Percentiles rank a stretch among this genome's conserved stretches.
These are phyloP conservation scores for Trametes meyenii DNA, from an alignment of 768 basidiomycete species.

Conservation along the genomic window DNA sequence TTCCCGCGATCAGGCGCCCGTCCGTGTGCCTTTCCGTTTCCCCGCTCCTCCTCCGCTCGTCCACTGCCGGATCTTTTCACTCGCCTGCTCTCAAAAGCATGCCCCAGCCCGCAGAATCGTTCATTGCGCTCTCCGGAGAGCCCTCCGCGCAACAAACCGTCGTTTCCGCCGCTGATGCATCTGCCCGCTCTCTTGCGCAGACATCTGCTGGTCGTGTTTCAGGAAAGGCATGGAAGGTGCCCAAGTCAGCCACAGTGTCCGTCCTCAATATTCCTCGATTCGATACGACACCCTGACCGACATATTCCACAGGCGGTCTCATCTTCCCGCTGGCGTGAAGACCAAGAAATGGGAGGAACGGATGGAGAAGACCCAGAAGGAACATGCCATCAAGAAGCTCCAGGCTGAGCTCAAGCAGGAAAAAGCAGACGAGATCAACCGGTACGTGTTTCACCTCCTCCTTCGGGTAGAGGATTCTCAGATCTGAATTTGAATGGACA, in stretches of 20 bases:
- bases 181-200: slow-evolving; percentile 42
- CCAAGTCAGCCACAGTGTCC: slow-evolving; percentile 54
- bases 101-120: slow-evolving; percentile 1
- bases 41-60: slow-evolving; percentile 3
- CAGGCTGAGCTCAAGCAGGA: slow-evolving; percentile 76
- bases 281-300: slow-evolving; percentile 11
- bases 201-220: slow-evolving; percentile 69
- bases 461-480: neutral
- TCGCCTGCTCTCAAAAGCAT: slow-evolving; percentile 1
- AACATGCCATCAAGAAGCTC: slow-evolving; percentile 72
- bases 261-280: slow-evolving; percentile 50
- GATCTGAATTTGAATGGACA: neutral
- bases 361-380: slow-evolving; percentile 68
- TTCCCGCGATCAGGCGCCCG: neutral
- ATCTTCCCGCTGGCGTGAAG: slow-evolving; percentile 65
- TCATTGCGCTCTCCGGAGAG: neutral
- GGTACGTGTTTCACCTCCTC: slow-evolving; percentile 43
- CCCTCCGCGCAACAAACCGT: neutral
- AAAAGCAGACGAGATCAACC: slow-evolving; percentile 65
- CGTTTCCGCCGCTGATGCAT: neutral
- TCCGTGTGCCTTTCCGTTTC: neutral
- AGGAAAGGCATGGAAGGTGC: slow-evolving; percentile 49
- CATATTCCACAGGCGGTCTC: slow-evolving; percentile 56
- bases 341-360: slow-evolving; percentile 68
- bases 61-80: neutral